Evolutionary conservation across 1,139 yeast genomes (phyloP), one percentile per base, ranked within the genome.

Genomic region (Scheffersomyces stambukii): DNA sequence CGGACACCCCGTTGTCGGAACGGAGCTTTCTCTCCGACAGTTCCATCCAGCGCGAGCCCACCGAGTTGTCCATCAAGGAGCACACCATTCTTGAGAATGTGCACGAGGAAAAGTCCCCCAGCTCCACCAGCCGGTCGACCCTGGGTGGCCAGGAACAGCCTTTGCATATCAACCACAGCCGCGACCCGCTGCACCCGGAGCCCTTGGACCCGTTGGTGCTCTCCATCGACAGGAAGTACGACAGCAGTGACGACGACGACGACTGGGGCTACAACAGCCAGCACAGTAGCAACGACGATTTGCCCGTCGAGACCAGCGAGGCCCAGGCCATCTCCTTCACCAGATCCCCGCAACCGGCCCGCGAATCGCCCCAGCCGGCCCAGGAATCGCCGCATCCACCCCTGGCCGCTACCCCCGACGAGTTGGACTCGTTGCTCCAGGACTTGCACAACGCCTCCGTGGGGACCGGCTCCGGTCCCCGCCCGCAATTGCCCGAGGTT

Each of bases 21-120:
- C 42, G 43, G 22, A 60, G 66, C 34, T 60, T 45, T 34, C 48
- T 43, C 23, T 60, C 67, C 0, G 67, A 60, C 27, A 63, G 57
- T 36, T 58, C 65, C 6, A 57, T 59, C 16, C 68, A 60, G 35
- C 25, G 44, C 16, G 68, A 61, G 34, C 66, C 66, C 2, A 40
- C 33, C 2, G 37, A 38, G 15, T 48, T 60, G 37, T 46, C 54
- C 27, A 37, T 57, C 16, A 31, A 29, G 24, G 30, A 25, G 6
- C 13, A 18, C 23, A 19, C 25, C 21, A 7, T 16, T 17, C 14
- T 13, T 24, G 11, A 15, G 18, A 16, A 15, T 10, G 27, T 19
- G 10, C 15, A 13, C 6, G 10, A 18, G 6, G 20, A 23, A 16
- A 19, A 23, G 6, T 30, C 29, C 8, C n/a, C 21, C n/a, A n/a